Conservation (phyloP, 495 filamentous ascomycete species). For the Beverwykella pulmonaria region DNA sequence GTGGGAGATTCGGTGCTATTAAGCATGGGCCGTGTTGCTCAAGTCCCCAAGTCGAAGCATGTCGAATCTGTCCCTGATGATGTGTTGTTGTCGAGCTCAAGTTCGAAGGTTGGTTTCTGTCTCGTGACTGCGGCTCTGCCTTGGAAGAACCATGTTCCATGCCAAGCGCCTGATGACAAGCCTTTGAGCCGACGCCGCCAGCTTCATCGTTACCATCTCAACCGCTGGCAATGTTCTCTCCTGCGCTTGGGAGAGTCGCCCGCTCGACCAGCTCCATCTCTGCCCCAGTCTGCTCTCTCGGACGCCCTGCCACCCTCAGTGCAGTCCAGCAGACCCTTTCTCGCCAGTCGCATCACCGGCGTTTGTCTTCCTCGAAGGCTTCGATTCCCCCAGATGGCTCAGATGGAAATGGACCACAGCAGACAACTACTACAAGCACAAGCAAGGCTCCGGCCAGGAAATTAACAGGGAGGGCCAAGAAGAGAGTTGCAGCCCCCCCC, state of each 20-base stretch:
- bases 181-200: constrained; percentile 13
- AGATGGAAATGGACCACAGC: constrained; percentile 25
- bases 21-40: background rate
- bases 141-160: background rate
- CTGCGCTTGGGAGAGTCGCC: constrained; percentile 34
- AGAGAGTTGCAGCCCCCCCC: constrained; percentile 46
- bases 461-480: constrained; percentile 26
- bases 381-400: constrained; percentile 38
- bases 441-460: constrained; percentile 38
- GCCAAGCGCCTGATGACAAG: background rate
- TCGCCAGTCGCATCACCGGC: constrained; percentile 34
- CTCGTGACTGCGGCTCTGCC: background rate
- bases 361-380: constrained; percentile 42
- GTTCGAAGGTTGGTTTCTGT: background rate
- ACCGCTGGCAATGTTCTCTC: constrained; percentile 38
- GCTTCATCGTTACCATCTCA: constrained; percentile 13
- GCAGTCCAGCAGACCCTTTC: constrained; percentile 27
- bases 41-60: background rate
- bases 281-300: constrained; percentile 22
- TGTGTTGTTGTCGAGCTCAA: background rate
- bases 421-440: constrained; percentile 13
- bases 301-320: constrained; percentile 19
- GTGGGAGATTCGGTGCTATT: background rate
- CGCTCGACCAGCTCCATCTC: constrained; percentile 33
- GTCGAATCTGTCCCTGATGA: background rate